Evolutionary conservation across 192 early-diverging fungal species (phyloP).

Genomic region (Neocallimastix lanati): DNA sequence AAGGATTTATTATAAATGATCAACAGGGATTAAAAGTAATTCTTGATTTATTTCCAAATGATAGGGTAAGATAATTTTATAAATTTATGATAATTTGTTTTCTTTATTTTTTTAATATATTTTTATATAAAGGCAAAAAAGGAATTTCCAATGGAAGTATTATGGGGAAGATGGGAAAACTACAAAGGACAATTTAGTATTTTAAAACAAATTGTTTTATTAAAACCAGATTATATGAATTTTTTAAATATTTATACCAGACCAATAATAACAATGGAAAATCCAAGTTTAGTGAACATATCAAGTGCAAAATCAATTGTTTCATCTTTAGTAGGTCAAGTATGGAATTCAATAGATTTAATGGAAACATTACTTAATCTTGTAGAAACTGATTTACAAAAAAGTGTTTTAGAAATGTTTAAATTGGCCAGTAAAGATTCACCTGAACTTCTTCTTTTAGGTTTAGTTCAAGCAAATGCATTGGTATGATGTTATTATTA

Average conservation of each 20-base stretch:
- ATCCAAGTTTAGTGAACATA: slow-evolving; percentile 19
- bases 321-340: slow-evolving; percentile 20
- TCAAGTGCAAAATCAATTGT: slow-evolving; percentile 20
- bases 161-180: slow-evolving; percentile 60
- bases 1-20: not conserved
- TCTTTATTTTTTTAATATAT: too few relatives aligned
- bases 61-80: not conserved
- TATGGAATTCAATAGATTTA: slow-evolving; percentile 54
- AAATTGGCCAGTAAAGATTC: slow-evolving; percentile 36
- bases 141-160: slow-evolving; percentile 43
- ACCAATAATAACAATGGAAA: slow-evolving; percentile 35
- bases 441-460: slow-evolving; percentile 56
- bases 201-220: slow-evolving; percentile 35
- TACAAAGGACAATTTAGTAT: slow-evolving; percentile 47
- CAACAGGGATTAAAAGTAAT: not conserved
- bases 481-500: too few relatives aligned
- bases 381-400: slow-evolving; percentile 28
- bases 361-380: slow-evolving; percentile 40
- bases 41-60: not conserved
- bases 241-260: slow-evolving; percentile 22
- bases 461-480: slow-evolving; percentile 47
- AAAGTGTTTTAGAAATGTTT: slow-evolving; percentile 43
- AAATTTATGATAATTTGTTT: not conserved
- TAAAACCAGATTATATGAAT: slow-evolving; percentile 37
- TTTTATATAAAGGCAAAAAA: slow-evolving; percentile 1